A percentile compares a stretch with the other conserved stretches of the same genome.
Evolutionary conservation across 371 early-diverging fungal species (phyloP).

Genomic region (Synchytrium microbalum): DNA sequence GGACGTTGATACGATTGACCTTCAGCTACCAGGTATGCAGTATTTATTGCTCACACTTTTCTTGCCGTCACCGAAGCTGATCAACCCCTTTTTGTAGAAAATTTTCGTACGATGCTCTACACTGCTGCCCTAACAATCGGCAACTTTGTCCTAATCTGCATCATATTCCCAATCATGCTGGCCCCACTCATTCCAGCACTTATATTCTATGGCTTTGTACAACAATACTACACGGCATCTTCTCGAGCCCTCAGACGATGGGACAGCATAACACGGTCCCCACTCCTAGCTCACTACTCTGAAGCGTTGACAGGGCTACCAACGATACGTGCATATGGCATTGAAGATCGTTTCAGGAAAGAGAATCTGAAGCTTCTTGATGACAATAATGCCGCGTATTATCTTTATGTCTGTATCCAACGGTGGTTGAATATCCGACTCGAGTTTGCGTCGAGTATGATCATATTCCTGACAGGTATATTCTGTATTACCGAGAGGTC

Average conservation of each 20-base stretch:
- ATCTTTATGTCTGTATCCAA: slow-evolving; percentile 13
- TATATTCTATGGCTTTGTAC: slow-evolving; percentile 8
- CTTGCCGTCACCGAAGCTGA: slow-evolving; percentile 31
- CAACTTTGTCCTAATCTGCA: neutral
- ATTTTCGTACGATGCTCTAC: neutral
- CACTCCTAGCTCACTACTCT: neutral
- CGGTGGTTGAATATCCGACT: slow-evolving; percentile 21
- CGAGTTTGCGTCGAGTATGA: slow-evolving; percentile 11
- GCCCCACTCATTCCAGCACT: neutral
- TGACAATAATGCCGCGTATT: slow-evolving; percentile 20
- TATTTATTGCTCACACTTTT: slow-evolving; percentile 42
- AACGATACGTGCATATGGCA: slow-evolving; percentile 30
- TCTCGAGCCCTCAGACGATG: slow-evolving; percentile 7
- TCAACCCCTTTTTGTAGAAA: slow-evolving; percentile 5
- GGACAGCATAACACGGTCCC: slow-evolving; percentile 8
- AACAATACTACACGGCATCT: slow-evolving; percentile 11
- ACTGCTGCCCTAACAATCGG: neutral
- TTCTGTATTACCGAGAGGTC: neutral
- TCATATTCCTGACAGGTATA: neutral
- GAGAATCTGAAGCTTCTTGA: slow-evolving; percentile 8
- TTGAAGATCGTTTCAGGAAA: slow-evolving; percentile 5
- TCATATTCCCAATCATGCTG: slow-evolving; percentile 1
- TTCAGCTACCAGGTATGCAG: too few species aligned
- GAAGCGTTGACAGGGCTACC: slow-evolving; percentile 20
- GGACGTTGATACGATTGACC: too few species aligned